Percentiles rank a stretch among this genome's conserved stretches.
These are phyloP conservation scores for Rhododendron mucronatum DNA, from an alignment of 148 eudicot genomes.

Conservation along the genomic window DNA sequence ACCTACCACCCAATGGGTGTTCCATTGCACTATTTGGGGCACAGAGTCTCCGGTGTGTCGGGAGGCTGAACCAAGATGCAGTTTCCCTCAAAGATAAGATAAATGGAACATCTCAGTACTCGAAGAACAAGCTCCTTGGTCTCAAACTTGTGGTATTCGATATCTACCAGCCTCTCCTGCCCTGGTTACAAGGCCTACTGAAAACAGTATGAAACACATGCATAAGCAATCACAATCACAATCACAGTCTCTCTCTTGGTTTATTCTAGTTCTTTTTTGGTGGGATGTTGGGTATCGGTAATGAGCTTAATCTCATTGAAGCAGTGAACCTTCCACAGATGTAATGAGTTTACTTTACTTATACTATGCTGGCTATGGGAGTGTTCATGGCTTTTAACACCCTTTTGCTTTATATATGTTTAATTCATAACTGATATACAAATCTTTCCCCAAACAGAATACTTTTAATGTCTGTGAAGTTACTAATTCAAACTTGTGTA, in stretches of 20 bases:
- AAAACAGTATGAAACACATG: slow-evolving; percentile 38
- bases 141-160: slow-evolving; percentile 66
- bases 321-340: not conserved
- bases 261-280: not conserved
- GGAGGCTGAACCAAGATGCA: slow-evolving; percentile 62
- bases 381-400: not conserved
- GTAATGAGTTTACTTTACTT: not conserved
- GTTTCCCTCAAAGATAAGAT: slow-evolving; percentile 54
- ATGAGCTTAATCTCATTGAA: not conserved
- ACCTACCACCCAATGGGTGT: slow-evolving; percentile 79
- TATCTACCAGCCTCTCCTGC: slow-evolving; percentile 71
- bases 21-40: slow-evolving; percentile 63
- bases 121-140: slow-evolving; percentile 40
- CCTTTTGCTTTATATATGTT: not conserved
- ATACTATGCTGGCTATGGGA: not conserved
- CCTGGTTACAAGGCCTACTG: slow-evolving; percentile 50
- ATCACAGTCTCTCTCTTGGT: not conserved
- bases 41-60: slow-evolving; percentile 57
- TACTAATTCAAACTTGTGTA: not conserved
- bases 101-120: slow-evolving; percentile 41
- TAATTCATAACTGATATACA: not conserved
- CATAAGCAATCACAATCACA: not conserved
- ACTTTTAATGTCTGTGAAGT: not conserved
- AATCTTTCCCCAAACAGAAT: not conserved
- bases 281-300: not conserved